A percentile compares a stretch with the other conserved stretches of the same genome.
Conservation (phyloP, 2,329 filamentous ascomycete species). For the Lasiodiplodia citricola region DNA sequence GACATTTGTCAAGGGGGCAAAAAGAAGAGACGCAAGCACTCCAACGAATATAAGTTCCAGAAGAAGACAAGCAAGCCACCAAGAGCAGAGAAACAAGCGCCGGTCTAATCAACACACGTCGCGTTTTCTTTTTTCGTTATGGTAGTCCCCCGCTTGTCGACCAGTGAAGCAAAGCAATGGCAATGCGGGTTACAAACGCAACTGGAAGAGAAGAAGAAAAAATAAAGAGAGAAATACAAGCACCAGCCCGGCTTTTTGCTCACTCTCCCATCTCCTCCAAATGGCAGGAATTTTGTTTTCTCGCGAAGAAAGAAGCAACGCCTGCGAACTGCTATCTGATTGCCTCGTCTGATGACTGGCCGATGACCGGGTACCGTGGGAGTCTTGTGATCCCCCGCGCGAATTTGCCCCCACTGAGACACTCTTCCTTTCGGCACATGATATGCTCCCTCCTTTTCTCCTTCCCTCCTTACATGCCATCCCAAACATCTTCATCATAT, state of each 20-base stretch:
- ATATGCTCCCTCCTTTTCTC: not conserved
- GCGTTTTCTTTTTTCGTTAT: not conserved
- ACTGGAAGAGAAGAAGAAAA: not conserved
- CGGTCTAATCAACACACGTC: not conserved
- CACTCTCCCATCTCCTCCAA: not conserved
- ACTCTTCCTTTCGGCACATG: not conserved
- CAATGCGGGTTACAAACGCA: not conserved
- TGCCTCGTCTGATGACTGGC: not conserved
- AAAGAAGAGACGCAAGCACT: not conserved
- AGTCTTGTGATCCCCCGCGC: not conserved
- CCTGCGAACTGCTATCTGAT: not conserved
- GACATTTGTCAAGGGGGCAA: not conserved
- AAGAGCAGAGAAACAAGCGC: not conserved
- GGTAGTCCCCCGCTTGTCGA: not conserved
- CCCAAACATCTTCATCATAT: constrained; percentile 1
- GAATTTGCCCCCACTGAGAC: not conserved
- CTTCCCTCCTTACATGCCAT: not conserved
- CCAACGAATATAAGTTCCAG: not conserved
- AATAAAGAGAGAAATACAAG: not conserved
- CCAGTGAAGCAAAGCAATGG: not conserved
- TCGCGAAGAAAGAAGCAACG: not conserved
- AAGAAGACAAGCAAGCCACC: not conserved
- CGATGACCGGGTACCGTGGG: not conserved
- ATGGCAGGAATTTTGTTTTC: not conserved
- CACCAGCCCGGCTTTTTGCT: not conserved